A percentile compares a stretch with the other conserved stretches of the same genome.
Evolutionary conservation across 768 basidiomycete genomes (phyloP).

Genomic region (Suillus clintonianus): DNA sequence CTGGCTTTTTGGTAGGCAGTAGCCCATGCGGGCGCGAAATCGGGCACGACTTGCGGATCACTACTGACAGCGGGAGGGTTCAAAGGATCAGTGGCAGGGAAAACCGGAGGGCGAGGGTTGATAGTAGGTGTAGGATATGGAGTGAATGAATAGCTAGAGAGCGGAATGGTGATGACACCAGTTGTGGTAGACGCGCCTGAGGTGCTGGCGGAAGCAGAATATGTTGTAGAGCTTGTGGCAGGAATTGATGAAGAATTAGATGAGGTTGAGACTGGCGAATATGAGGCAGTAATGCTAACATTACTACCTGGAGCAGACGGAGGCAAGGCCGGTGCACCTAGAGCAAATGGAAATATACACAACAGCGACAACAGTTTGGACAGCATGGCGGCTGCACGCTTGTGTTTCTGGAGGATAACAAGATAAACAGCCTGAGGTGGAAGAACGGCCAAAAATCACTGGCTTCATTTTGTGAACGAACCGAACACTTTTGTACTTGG

Average conservation of each 20-base stretch:
- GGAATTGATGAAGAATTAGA: not conserved
- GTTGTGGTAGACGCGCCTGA: constrained; percentile 13
- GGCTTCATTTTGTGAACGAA: not conserved
- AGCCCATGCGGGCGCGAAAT: constrained; percentile 49
- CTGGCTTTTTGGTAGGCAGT: constrained; percentile 57
- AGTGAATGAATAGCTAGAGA: constrained; percentile 43
- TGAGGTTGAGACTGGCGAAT: not conserved
- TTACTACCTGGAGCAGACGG: too few relatives aligned
- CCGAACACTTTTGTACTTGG: not conserved
- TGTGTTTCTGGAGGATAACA: not conserved
- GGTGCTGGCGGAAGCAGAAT: not conserved
- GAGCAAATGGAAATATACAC: not conserved
- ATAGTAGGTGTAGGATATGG: constrained; percentile 60
- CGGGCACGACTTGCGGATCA: constrained; percentile 35
- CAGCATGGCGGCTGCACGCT: not conserved
- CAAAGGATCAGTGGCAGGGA: constrained; percentile 51
- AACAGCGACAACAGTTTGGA: not conserved
- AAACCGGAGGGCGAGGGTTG: constrained; percentile 48
- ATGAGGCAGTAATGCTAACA: not conserved
- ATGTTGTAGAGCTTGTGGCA: not conserved
- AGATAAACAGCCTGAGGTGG: not conserved
- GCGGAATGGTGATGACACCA: constrained; percentile 35
- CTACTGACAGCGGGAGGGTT: constrained; percentile 51
- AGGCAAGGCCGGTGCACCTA: not conserved
- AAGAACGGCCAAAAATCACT: not conserved